Base-by-base conservation (phyloP, 2,329 filamentous ascomycete genomes). In the Chrysoporthe cubensis region DNA sequence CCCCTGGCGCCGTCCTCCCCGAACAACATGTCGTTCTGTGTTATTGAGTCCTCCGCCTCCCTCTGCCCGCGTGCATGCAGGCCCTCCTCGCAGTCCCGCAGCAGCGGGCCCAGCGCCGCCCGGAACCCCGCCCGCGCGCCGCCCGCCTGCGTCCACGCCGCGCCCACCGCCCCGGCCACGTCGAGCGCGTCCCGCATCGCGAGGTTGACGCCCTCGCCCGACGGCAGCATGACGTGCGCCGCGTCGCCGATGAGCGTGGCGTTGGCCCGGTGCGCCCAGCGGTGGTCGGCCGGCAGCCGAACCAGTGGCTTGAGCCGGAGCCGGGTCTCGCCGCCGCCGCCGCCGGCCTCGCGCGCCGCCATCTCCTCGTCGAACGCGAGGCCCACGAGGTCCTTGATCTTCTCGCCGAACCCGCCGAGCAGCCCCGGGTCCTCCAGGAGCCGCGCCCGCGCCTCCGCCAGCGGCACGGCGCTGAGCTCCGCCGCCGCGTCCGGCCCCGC, bases 171-270 rank as follows among this genome's bases (percentile, higher is more conserved):
- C 14, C 74, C 57, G 0, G 77, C 79, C 3, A 88, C 74, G 16
- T 82, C 75, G n/a, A 85, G 71, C 0, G 83, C 78, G 72, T 88
- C 85, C 46, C 76, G 74, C 81, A 88, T 82, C 0, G 81, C 84
- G 2, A 81, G 71, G 70, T 88, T 87, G 48, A 86, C 85, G 1
- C 85, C 85, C 61, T 85, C 84, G 3, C 86, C 85, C 0, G 80
- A 81, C 66, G 83, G 82, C 3, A 80, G 81, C 80, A 85, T 84
- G 14, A 87, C 71, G 73, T 88, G 85, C 8, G 84, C 85, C 0
- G 85, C 83, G 71, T 88, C 85, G 3, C 86, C 86, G 21, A 88
- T 74, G 14, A 88, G 74, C 0, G 86, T 85, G 3, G 82, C 76
- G 3, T 84, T 82, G 0, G 76, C 48, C 4, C 75, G 72, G 13